Conservation (phyloP, 805 yeast genomes). For the Torulaspora maleeae region DNA sequence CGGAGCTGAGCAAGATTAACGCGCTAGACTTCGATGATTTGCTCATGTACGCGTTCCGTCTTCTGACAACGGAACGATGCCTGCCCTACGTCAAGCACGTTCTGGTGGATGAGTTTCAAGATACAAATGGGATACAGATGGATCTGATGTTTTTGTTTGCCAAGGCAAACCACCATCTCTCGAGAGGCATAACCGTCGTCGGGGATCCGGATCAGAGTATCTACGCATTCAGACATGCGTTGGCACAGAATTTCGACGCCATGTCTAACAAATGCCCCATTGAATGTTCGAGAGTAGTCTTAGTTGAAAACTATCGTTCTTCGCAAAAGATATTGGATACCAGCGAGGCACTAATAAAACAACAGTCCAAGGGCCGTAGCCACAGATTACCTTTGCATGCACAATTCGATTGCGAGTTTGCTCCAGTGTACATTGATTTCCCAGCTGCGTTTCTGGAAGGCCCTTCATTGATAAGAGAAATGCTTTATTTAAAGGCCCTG, state of each 20-base stretch:
- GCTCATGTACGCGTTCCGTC: constrained; percentile 48
- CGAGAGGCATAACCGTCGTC: constrained; percentile 70
- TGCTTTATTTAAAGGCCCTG: constrained; percentile 43
- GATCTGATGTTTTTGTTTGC: constrained; percentile 56
- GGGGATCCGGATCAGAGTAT: constrained; percentile 98
- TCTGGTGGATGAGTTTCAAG: constrained; percentile 92
- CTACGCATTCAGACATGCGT: constrained; percentile 82
- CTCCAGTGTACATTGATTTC: constrained; percentile 44
- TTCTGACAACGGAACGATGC: constrained; percentile 44
- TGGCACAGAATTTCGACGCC: constrained; percentile 55
- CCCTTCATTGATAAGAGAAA: constrained; percentile 50
- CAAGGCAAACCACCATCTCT: constrained; percentile 36
- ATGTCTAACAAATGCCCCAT: constrained; percentile 45
- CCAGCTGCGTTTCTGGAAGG: constrained; percentile 52
- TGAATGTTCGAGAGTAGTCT: constrained; percentile 36
- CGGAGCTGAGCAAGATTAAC: constrained; percentile 39
- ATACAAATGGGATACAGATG: constrained; percentile 75
- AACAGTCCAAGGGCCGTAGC: constrained; percentile 41
- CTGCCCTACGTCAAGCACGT: constrained; percentile 58
- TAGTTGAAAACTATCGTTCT: constrained; percentile 78
- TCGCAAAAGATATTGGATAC: constrained; percentile 58
- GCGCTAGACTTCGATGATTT: constrained; percentile 83
- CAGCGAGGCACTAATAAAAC: constrained; percentile 62
- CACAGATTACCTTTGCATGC: constrained; percentile 46
- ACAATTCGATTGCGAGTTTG: constrained; percentile 40